Evolutionary conservation across 192 early-diverging fungal species (phyloP), one percentile per base, ranked within the genome.

Genomic region (Coemansia sp.): DNA sequence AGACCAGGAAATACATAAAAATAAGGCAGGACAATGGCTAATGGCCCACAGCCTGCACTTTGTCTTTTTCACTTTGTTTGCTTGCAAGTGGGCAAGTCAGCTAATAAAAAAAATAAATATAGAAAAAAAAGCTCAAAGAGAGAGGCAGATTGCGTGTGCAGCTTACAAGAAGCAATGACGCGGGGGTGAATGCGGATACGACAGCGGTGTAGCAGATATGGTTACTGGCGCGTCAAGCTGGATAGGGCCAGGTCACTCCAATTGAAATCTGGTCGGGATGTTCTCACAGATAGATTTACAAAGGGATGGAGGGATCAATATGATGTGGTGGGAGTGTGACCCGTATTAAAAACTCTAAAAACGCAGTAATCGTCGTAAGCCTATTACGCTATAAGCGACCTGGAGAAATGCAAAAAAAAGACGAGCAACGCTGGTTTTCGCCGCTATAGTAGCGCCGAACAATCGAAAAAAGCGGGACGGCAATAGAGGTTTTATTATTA

Each of bases 381-480:
- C 17, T 48, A 15, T 48, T 48, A 48, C 45, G 8, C 17, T 48
- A 8, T 48, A 15, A 15, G 45, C 45, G 12, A 48, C 9, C 45
- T 48, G 8, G 14, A 8, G 45, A 15, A 12, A 3, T 8, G 12
- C 3, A 48, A 12, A 48, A 48, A 48, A 12, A 5, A 5, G 45
- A 15, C 45, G 45, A 15, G 45, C 14, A 8, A 28, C 14, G 9
- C 45, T 48, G 5, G 9, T 48, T 48, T 48, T 48, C 12, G 14
- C 45, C 14, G 45, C 45, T 48, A 48, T 48, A 48, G 45, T 48
- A 48, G 45, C 45, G 45, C 45, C 45, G 45, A 48, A 48, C 45
- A 48, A 48, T 48, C 17, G 5, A 48, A 15, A 28, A 12, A 15
- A 48, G 45, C 14, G 45, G 45, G 45, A 48, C 17, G 45, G 45